A percentile compares a stretch with the other conserved stretches of the same genome.
These are phyloP conservation scores for Clavispora phyllophila DNA, from an alignment of 805 yeast species.

Conservation along the genomic window DNA sequence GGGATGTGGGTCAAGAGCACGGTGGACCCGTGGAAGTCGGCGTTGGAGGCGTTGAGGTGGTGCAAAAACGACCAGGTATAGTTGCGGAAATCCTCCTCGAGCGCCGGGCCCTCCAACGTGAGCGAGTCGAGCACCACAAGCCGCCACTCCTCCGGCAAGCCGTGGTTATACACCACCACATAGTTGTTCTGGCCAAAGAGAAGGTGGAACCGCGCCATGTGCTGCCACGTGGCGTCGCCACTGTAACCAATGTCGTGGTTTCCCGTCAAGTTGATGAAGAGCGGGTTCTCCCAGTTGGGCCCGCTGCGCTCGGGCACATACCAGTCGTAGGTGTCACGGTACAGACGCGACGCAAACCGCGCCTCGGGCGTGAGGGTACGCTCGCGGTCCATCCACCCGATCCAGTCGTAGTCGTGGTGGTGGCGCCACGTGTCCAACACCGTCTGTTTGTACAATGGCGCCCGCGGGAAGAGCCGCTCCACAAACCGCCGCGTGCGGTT, in stretches of 20 bases:
- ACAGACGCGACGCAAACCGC: slow-evolving; percentile 35
- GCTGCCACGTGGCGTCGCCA: slow-evolving; percentile 92
- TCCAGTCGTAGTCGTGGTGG: slow-evolving; percentile 57
- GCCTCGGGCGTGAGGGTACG: slow-evolving; percentile 26
- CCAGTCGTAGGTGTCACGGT: slow-evolving; percentile 67
- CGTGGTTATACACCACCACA: slow-evolving; percentile 64
- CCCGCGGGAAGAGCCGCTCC: slow-evolving; percentile 62
- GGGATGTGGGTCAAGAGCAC: slow-evolving; percentile 87
- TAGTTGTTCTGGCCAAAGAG: slow-evolving; percentile 84
- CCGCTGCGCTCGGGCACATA: slow-evolving; percentile 22
- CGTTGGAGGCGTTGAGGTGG: slow-evolving; percentile 45
- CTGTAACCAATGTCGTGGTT: slow-evolving; percentile 95
- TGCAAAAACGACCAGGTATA: slow-evolving; percentile 73
- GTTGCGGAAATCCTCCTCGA: slow-evolving; percentile 62
- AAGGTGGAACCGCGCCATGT: slow-evolving; percentile 69
- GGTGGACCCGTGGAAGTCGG: slow-evolving; percentile 66
- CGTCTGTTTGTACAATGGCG: slow-evolving; percentile 43
- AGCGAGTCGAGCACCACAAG: slow-evolving; percentile 83
- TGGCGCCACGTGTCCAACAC: slow-evolving; percentile 43
- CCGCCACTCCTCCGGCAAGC: slow-evolving; percentile 72
- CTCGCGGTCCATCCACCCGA: slow-evolving; percentile 41
- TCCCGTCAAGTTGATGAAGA: slow-evolving; percentile 82
- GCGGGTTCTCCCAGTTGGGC: slow-evolving; percentile 49
- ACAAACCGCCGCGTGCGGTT: slow-evolving; percentile 72
- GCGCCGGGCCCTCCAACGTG: slow-evolving; percentile 84